Evolutionary conservation across 148 eudicot genomes (phyloP), one percentile per base, ranked within the genome.

Genomic region (Vaccinium macrocarpon): DNA sequence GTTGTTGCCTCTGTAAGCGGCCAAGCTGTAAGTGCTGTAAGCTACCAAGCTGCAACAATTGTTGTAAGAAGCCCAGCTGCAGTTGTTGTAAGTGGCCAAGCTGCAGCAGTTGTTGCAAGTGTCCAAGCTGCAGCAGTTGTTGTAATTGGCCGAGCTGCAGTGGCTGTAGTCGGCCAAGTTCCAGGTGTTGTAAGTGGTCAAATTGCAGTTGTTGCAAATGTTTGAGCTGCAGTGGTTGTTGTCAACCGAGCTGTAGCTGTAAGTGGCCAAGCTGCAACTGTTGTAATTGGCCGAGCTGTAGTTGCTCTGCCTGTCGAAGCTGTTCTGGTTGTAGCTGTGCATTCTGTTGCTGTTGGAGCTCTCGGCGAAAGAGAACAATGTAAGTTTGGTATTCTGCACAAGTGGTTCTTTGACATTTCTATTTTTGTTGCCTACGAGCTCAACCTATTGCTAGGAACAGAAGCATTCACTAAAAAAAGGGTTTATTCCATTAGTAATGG

Each of bases 231-330:
- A 49, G 57, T 25, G 23, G 56, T 50, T 76, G 56, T 76, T 49
- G 48, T n/a, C 13, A 15, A 49, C 68, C 81, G 8, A 78, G 81
- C 23, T 29, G 81, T 29, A 78, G 42, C 4, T 52, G 81, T 78
- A 78, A 77, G 80, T n/a, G 32, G 56, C 57, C 62, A 13, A 78
- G 81, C 62, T 52, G 81, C 16, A 78, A 16, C 10, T 52, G 79
- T 46, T 76, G 79, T 50, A 76, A 23, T 19, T 76, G 79, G 57
- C 79, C 79, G 2, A 76, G 79, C 62, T 76, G 79, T 29, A 76
- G 42, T 32, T 77, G 59, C 11, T 77, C 61, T 52, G 25, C 32
- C 25, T 76, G 80, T 76, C 46, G 62, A 53, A 51, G 62, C 16
- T 52, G 62, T 29, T 51, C 81, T 27, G 13, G 81, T 32, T 56